phyloP scores from a whole-genome alignment of 257 asterid genomes.

The Solanum piurae region DNA sequence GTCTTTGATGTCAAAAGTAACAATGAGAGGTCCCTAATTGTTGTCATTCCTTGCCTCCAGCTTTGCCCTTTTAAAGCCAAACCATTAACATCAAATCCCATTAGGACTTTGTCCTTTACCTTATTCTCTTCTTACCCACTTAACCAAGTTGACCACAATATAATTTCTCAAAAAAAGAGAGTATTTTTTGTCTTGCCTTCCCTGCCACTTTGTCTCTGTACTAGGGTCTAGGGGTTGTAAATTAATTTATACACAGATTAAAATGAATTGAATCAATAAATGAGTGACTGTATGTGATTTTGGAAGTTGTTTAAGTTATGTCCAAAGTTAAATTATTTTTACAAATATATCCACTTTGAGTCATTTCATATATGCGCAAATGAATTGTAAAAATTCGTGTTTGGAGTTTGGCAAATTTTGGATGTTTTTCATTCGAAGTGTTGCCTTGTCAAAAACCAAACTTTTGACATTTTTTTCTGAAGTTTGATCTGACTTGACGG shows the following conservation, averaged over 20 bases:
- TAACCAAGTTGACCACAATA: neutral
- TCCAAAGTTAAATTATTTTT: neutral
- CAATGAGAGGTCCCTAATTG: neutral
- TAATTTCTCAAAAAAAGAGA: neutral
- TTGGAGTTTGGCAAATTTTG: neutral
- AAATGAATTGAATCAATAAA: neutral
- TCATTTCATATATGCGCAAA: neutral
- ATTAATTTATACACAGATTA: neutral
- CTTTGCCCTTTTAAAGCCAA: constrained; percentile 13
- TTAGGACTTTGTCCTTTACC: neutral
- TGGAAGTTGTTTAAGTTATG: neutral
- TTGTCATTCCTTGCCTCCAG: neutral
- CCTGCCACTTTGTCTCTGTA: neutral
- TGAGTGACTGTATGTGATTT: neutral
- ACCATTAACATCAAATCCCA: neutral
- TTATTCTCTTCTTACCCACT: neutral
- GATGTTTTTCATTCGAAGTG: too few species aligned
- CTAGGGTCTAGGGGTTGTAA: neutral
- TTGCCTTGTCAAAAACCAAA: neutral
- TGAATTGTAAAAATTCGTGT: neutral
- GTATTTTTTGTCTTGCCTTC: neutral
- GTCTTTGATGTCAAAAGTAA: neutral
- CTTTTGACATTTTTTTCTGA: too few species aligned
- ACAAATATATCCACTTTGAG: neutral
- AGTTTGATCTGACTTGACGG: too few species aligned